Percentiles rank a stretch among this genome's conserved stretches.
Evolutionary conservation across 1,284 basidiomycete species (phyloP).

Genomic region (Austropuccinia psidii): DNA sequence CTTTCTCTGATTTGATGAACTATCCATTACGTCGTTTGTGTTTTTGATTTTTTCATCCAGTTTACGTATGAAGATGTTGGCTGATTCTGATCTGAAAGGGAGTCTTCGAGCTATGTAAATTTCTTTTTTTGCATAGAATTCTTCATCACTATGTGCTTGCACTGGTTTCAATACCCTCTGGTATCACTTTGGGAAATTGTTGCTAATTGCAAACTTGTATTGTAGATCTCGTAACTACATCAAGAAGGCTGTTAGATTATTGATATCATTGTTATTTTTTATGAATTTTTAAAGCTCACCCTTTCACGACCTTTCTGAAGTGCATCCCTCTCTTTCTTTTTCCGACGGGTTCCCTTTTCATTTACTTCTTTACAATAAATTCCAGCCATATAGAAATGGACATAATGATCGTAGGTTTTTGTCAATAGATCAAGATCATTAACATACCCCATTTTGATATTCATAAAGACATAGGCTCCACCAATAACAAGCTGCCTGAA

Average conservation of each 20-base stretch:
- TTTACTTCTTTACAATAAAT: background rate
- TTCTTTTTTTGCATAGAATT: background rate
- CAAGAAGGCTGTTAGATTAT: no score
- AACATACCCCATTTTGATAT: background rate
- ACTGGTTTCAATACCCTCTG: background rate
- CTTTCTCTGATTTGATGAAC: background rate
- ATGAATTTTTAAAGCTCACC: no score
- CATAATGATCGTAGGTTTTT: slow-evolving; percentile 1
- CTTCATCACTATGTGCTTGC: slow-evolving; percentile 11
- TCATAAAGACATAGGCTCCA: slow-evolving; percentile 4
- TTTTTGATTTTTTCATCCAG: background rate
- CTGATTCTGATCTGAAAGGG: background rate
- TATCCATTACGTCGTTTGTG: background rate
- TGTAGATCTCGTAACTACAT: background rate
- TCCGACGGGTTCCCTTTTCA: no score
- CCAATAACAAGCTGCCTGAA: background rate
- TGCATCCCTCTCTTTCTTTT: no score
- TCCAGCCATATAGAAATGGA: background rate
- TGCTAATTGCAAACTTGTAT: background rate
- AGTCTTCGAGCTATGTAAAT: background rate
- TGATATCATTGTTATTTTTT: no score
- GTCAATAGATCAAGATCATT: background rate
- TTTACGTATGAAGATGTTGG: background rate
- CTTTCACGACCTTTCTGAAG: no score
- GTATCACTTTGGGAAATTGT: background rate